These are phyloP conservation scores for Durio zibethinus DNA, from an alignment of 345 rosid genomes.

Conservation along the genomic window DNA sequence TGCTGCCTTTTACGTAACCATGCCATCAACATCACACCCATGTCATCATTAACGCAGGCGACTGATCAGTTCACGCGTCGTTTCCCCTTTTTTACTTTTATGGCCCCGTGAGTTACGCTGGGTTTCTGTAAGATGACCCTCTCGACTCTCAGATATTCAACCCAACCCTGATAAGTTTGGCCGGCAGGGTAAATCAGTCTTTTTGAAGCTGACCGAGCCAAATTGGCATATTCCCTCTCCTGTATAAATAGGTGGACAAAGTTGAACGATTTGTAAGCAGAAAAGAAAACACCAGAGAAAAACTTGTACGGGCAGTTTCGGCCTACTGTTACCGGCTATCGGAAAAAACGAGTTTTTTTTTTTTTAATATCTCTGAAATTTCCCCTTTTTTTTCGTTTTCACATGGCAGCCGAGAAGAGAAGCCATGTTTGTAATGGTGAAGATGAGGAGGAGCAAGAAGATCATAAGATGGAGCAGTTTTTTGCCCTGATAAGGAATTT, in stretches of 20 bases:
- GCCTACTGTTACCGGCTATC: neutral
- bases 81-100: neutral
- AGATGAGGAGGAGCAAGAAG: constrained; percentile 12
- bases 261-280: neutral
- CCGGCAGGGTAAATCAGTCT: neutral
- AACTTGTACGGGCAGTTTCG: neutral
- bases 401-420: constrained; percentile 18
- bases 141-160: neutral
- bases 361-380: neutral
- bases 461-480: constrained; percentile 26
- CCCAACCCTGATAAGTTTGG: neutral
- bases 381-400: neutral
- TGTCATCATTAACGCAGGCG: neutral
- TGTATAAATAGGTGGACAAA: neutral
- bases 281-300: neutral
- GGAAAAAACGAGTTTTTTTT: neutral
- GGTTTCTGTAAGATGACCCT: neutral
- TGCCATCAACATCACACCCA: neutral
- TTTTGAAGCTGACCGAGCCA: neutral
- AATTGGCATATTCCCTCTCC: neutral
- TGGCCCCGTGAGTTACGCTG: neutral
- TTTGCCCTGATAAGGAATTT: constrained; percentile 14
- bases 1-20: neutral
- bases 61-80: neutral
- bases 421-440: neutral